Base-by-base conservation (phyloP, 345 rosid species). In the Populus ilicifolia region DNA sequence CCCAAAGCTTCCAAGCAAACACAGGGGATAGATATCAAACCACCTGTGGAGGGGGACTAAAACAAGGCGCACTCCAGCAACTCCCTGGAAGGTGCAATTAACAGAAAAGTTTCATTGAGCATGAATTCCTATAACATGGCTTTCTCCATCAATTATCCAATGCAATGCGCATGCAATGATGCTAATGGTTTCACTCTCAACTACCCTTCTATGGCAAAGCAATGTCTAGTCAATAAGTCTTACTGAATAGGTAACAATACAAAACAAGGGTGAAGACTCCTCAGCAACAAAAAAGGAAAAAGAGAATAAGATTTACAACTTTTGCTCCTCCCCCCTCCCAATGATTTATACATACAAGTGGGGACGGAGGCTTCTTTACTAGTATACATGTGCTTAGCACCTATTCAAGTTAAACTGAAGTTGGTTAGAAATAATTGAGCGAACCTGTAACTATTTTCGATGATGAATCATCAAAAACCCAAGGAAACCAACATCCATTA, bases 321-420 rank as follows among this genome's bases (percentile, higher is more conserved):
- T 77, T 69, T 66, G 30, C 41, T 65, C 36, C 67, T 27, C 12
- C 72, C 72, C 76, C 76, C 76, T 43, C 50, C 64, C 21, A 67
- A 80, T 39, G 83, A 76, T 67, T 85, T 83, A 82, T 86, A 86
- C 89, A 88, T 44, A 70, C 74, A 80, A 72, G 73, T 72, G 71
- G 79, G 79, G 81, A 71, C 27, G 82, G 56, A 69, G 50, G 74
- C 71, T 74, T 23, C 76, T 66, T 66, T 71, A 50, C 62, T 67
- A 73, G 81, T 86, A 81, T 84, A 79, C 85, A 80, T 61, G 36
- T 63, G 64, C 78, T 77, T 76, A 54, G 67, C 74, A 68, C 68
- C 86, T 70, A 81, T 71, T 79, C 74, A 70, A 64, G 79, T 84
- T 77, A 81, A 79, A 30, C 61, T 74, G 61, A 80, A 70, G 77